Base-by-base conservation (phyloP, 768 basidiomycete species). In the Dacryopinax primogenitus region DNA sequence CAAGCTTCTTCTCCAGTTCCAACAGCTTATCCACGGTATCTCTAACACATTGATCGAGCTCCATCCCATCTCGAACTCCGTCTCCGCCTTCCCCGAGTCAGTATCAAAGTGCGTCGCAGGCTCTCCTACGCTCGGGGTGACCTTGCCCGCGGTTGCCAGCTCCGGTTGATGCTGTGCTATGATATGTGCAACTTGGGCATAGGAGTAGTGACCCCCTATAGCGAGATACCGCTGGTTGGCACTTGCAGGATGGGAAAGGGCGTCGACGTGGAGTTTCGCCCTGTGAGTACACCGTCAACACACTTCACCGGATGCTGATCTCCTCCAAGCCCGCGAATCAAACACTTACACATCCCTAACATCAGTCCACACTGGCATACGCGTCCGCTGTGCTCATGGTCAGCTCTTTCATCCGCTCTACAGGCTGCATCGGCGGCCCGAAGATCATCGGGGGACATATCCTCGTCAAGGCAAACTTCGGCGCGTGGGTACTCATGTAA, bases 391-490 rank as follows among this genome's bases (percentile, higher is more conserved):
- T 41, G 0, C 65, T 68, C 4, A 34, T 9, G 16, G 64, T 65
- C 15, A 67, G 68, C 13, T 47, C 36, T 15, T 26, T 39, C 30
- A 67, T 32, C 3, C 34, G 4, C 2, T 61, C 35, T n/a, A 68
- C 12, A 3, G 65, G 66, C 45, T 69, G 67, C 2, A 37, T 33
- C 1, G 67, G 26, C 0, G 44, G 44, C 3, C 68, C 68, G 28
- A 66, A 32, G 23, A 68, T 35, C 15, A 64, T 33, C 0, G 58
- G 34, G 1, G 68, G 68, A 21, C 63, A 63, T 33, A 69, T 47
- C 62, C 66, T 69, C 13, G 67, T 45, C 9, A 69, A 30, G 15
- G 47, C 11, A 36, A 69, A 69, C 1, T 15, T 12, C 1, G 67
- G 66, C 47, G 66, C 65, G 16, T 64, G 32, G 30, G 64, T 35